Conservation (phyloP, 2,329 filamentous ascomycete species). For the Fusarium nanum region DNA sequence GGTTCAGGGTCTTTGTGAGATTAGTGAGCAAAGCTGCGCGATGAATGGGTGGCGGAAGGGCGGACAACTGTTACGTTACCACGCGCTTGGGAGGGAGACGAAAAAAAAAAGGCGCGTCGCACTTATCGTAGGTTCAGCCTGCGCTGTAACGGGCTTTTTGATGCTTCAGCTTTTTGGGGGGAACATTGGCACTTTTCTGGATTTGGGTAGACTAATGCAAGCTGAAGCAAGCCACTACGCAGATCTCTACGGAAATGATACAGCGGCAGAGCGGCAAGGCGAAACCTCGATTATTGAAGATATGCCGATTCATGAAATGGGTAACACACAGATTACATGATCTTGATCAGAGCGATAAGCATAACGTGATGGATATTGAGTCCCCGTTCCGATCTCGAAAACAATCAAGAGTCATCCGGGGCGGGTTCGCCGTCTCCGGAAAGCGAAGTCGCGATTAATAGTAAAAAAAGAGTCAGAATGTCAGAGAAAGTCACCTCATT, state of each 20-base stretch:
- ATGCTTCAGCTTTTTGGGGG: background rate
- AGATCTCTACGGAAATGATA: conserved; percentile 2
- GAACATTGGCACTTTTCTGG: background rate
- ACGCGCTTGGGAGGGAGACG: conserved; percentile 7
- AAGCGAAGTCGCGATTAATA: conserved; percentile 7
- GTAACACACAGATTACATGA: background rate
- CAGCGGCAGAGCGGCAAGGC: background rate
- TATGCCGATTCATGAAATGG: background rate
- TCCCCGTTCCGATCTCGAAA: background rate
- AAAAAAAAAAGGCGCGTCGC: background rate
- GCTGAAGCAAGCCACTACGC: background rate
- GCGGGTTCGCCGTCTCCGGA: conserved; percentile 17
- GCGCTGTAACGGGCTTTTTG: background rate
- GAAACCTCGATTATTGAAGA: background rate
- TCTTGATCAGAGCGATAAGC: background rate
- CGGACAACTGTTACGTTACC: conserved; percentile 27
- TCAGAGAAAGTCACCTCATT: conserved; percentile 4
- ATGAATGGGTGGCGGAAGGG: background rate
- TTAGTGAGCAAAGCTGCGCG: background rate
- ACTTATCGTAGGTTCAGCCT: background rate
- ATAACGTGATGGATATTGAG: background rate
- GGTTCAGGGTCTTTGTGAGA: conserved; percentile 8
- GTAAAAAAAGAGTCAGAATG: background rate
- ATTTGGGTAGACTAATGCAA: background rate
- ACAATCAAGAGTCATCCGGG: conserved; percentile 8